phyloP scores from a whole-genome alignment of 2,329 filamentous ascomycete species.

The Penicillium psychrosexuale region DNA sequence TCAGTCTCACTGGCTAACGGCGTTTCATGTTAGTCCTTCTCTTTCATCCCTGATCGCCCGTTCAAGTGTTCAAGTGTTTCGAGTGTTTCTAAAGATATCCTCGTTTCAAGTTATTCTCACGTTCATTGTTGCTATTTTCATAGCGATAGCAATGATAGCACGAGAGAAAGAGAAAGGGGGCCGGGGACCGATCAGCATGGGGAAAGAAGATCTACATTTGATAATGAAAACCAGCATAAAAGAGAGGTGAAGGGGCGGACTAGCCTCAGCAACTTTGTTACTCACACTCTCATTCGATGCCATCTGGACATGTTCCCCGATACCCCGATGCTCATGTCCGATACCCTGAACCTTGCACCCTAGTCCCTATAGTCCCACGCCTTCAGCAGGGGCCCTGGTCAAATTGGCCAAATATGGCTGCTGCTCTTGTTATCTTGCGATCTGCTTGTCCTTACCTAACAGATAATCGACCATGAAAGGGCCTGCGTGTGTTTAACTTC shows the following conservation, averaged over 20 bases:
- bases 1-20: conserved; percentile 6
- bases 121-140: conserved; percentile 9
- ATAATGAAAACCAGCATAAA: neutral
- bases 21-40: neutral
- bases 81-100: conserved; percentile 15
- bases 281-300: neutral
- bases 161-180: neutral
- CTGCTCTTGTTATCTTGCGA: neutral
- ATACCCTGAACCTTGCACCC: neutral
- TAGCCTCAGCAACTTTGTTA: neutral
- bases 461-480: neutral
- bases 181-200: neutral
- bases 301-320: neutral
- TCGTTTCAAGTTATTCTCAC: conserved; percentile 7
- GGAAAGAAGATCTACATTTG: neutral
- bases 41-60: conserved; percentile 4
- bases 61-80: neutral
- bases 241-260: no score
- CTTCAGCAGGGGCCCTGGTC: neutral
- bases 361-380: neutral
- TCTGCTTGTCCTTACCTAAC: neutral
- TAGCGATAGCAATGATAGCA: neutral
- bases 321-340: neutral
- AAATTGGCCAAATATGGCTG: neutral
- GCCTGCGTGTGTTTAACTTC: neutral